Evolutionary conservation across 2,329 filamentous ascomycete genomes (phyloP).

Genomic region (Ceratocystis destructans): DNA sequence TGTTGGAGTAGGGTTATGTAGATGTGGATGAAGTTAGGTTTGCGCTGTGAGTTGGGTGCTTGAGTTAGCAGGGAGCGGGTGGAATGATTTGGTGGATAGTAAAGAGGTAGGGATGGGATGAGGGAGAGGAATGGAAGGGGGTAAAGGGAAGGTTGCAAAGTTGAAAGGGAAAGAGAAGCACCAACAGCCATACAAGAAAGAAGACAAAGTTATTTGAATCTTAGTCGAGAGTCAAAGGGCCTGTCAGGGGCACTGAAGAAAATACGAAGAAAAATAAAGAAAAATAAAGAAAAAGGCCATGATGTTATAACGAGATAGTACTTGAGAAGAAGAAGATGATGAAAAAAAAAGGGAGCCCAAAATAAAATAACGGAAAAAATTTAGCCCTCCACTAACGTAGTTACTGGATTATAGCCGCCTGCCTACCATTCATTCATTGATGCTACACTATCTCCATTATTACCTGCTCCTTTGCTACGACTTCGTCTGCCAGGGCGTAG

Average conservation of each 20-base stretch:
- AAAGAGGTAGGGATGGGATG: no score
- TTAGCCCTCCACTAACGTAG: background rate
- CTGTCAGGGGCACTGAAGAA: constrained; percentile 6
- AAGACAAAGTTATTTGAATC: no score
- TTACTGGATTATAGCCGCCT: background rate
- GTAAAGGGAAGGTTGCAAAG: background rate
- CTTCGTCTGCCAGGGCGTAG: background rate
- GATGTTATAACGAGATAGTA: background rate
- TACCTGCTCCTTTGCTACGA: background rate
- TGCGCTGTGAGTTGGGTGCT: no score
- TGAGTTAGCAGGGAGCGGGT: no score
- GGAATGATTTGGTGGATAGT: no score
- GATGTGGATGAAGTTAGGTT: no score
- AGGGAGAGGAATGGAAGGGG: background rate
- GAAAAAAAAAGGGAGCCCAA: background rate
- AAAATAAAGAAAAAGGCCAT: background rate
- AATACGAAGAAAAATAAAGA: no score
- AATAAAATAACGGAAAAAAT: background rate
- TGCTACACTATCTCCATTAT: background rate
- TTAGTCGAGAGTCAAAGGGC: background rate
- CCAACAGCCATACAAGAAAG: background rate
- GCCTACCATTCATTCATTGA: background rate
- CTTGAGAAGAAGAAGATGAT: background rate
- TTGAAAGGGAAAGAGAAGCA: background rate
- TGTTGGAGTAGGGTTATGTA: no score